phyloP scores from a whole-genome alignment of 2,329 filamentous ascomycete species.

The Cytospora schulzeri region DNA sequence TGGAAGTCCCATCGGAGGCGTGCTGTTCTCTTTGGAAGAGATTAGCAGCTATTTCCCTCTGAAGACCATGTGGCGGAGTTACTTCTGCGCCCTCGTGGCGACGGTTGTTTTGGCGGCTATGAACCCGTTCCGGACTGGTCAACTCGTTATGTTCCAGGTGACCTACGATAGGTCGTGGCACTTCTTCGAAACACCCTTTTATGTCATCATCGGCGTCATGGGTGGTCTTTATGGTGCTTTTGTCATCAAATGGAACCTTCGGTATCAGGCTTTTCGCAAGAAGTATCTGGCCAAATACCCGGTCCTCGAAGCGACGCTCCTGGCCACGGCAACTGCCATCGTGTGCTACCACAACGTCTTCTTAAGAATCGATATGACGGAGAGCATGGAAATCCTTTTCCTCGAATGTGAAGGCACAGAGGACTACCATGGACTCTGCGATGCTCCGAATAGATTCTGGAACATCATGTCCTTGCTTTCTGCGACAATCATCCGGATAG shows the following conservation, averaged over 20 bases:
- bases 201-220: constrained; percentile 87
- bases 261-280: constrained; percentile 89
- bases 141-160: constrained; percentile 99
- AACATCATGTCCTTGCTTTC: constrained; percentile 78
- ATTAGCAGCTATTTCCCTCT: constrained; percentile 96
- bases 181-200: constrained; percentile 94
- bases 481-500: constrained; percentile 78
- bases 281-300: constrained; percentile 85
- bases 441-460: constrained; percentile 70
- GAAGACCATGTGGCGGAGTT: constrained; percentile 97
- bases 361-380: constrained; percentile 95
- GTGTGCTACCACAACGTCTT: constrained; percentile 98
- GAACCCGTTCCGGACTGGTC: constrained; percentile 96
- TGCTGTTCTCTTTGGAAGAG: constrained; percentile 95
- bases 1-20: constrained; percentile 94
- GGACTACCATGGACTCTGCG: constrained; percentile 88
- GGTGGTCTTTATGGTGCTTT: constrained; percentile 94
- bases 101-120: constrained; percentile 91
- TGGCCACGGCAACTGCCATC: constrained; percentile 82
- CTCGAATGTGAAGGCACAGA: constrained; percentile 87
- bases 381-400: constrained; percentile 98
- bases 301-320: constrained; percentile 79
- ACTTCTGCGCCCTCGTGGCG: constrained; percentile 94
- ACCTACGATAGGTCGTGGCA: constrained; percentile 96
- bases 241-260: constrained; percentile 96